A percentile compares a stretch with the other conserved stretches of the same genome.
Evolutionary conservation across 495 filamentous ascomycete species (phyloP).

Genomic region (Penicillium coprophilum): DNA sequence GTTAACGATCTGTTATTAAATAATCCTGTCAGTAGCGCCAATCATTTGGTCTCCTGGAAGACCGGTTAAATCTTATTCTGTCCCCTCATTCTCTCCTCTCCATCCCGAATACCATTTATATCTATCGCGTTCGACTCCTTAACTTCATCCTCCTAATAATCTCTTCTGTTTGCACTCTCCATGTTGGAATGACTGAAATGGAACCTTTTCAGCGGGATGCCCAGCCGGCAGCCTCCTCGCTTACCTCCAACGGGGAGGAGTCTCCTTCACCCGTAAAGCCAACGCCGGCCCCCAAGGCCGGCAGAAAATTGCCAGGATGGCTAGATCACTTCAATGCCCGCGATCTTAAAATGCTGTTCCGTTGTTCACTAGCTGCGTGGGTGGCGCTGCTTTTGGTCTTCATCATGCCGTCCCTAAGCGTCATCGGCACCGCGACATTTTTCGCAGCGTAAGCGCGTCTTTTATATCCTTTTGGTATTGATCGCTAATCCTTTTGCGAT

Average conservation of each 20-base stretch:
- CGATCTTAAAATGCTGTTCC: slow-evolving; percentile 47
- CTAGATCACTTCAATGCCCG: slow-evolving; percentile 48
- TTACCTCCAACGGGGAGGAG: slow-evolving; percentile 11
- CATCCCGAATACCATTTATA: background rate
- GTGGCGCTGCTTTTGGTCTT: slow-evolving; percentile 44
- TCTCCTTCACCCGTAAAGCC: slow-evolving; percentile 7
- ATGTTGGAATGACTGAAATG: slow-evolving; percentile 5
- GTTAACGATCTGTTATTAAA: slow-evolving; percentile 3
- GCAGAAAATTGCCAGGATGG: slow-evolving; percentile 34
- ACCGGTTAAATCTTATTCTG: slow-evolving; percentile 5
- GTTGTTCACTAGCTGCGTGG: slow-evolving; percentile 45
- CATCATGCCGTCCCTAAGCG: slow-evolving; percentile 33
- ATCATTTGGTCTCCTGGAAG: slow-evolving; percentile 5
- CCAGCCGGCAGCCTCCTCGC: slow-evolving; percentile 7
- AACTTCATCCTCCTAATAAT: background rate
- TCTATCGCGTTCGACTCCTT: background rate
- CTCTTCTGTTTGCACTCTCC: background rate
- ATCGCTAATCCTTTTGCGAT: slow-evolving; percentile 4
- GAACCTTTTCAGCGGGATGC: slow-evolving; percentile 16
- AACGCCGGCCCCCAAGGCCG: slow-evolving; percentile 6
- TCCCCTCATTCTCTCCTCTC: background rate
- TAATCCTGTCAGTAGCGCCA: slow-evolving; percentile 21
- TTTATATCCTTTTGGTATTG: background rate
- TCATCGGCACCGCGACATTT: slow-evolving; percentile 33
- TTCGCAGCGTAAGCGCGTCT: slow-evolving; percentile 30